Percentiles rank a stretch among this genome's conserved stretches.
These are phyloP conservation scores for Trichoderma aggressivum DNA, from an alignment of 2,329 filamentous ascomycete genomes.

Conservation along the genomic window DNA sequence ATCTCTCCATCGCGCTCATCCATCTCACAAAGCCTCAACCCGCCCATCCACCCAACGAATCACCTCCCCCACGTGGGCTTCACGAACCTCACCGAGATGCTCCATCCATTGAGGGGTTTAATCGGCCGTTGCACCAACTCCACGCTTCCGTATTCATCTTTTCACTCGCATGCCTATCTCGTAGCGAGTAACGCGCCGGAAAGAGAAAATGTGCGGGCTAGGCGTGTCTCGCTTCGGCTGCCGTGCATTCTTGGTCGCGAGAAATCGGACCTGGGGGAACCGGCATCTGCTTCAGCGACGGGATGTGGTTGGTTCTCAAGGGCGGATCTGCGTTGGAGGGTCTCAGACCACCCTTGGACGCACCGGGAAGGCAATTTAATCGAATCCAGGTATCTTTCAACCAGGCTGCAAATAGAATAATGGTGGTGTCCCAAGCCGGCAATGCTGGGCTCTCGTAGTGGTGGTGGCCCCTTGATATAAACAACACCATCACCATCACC, in stretches of 20 bases:
- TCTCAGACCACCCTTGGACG: neutral
- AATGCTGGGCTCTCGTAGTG: neutral
- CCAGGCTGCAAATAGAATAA: neutral
- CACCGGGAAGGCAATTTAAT: neutral
- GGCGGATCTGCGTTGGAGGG: neutral
- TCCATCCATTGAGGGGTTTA: conserved; percentile 4
- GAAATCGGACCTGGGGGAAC: neutral
- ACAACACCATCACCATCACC: conserved; percentile 3
- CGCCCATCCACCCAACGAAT: conserved; percentile 24
- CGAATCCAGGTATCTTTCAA: neutral
- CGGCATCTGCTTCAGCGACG: neutral
- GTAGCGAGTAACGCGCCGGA: conserved; percentile 7
- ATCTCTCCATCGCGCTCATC: neutral
- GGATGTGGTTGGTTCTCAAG: neutral
- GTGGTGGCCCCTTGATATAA: conserved; percentile 5
- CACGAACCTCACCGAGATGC: neutral
- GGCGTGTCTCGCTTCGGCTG: neutral
- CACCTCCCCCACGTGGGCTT: conserved; percentile 31
- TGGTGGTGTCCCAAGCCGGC: neutral
- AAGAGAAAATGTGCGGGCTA: conserved; percentile 11
- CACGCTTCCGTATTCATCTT: neutral
- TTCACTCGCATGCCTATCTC: neutral
- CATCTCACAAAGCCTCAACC: neutral
- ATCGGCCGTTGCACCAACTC: neutral
- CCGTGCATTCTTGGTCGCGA: neutral